Base-by-base conservation (phyloP, 1,284 basidiomycete species). In the Hymenochaete sp. region DNA sequence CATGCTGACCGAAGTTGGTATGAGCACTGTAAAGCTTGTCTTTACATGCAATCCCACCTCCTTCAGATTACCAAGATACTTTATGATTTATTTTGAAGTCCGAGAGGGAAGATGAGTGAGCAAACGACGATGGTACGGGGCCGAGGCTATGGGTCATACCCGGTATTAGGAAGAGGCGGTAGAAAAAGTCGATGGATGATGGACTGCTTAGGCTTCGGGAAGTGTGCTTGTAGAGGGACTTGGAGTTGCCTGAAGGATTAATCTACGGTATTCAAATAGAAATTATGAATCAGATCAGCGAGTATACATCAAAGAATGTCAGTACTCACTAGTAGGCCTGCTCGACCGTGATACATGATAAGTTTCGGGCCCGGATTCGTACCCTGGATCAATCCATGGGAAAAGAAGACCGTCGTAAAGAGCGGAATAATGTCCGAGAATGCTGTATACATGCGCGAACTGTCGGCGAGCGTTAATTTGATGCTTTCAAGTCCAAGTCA, bases 131-230 rank as follows among this genome's bases (percentile, higher is more conserved):
- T n/a, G n/a, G n/a, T n/a, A n/a, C n/a, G n/a, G n/a, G n/a, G n/a
- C 53, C 59, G 26, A 45, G 52, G 55, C 67, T 67, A 49, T 69
- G 66, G 16, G 52, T 50, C 67, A 70, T 69, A 1, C 67, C 68
- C 0, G 65, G 63, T n/a, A 68, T 59, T 19, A 62, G 53, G 54
- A 67, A 69, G 19, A 67, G 58, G 14, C 62, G 59, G 55, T 67
- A 69, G 51, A 58, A 62, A 29, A 62, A 56, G 43, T 61, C 56
- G 16, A 65, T 55, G 21, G 21, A 19, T 7, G 16, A 42, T 2
- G 50, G 38, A 36, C 54, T 55, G 40, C 56, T 49, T 11, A 54
- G 50, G 32, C 53, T 60, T 45, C 52, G 55, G 25, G 56, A 44
- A 32, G 67, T 58, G 36, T 55, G 55, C 41, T 67, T 57, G 51